phyloP scores from a whole-genome alignment of 148 eudicot species.

The Spergularia bocconei region DNA sequence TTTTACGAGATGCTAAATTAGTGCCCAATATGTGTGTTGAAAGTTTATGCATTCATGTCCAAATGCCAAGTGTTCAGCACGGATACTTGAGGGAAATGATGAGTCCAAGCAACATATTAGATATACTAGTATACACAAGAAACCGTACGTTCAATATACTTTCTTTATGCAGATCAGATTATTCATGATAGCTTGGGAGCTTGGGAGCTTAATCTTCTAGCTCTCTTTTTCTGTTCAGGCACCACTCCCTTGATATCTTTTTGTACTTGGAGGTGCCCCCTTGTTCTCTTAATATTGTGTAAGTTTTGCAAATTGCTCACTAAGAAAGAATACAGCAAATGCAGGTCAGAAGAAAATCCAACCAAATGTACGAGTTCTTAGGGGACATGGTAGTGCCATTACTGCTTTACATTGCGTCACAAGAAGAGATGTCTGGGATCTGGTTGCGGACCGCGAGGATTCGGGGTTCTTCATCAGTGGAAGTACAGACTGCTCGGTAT shows the following conservation, averaged over 20 bases:
- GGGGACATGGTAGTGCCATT: conserved; percentile 82
- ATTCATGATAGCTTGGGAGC: too few species aligned
- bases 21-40: not conserved
- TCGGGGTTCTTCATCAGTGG: conserved; percentile 94
- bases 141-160: too few species aligned
- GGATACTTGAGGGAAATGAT: too few species aligned
- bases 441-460: conserved; percentile 92
- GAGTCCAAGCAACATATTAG: too few species aligned
- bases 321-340: conserved; percentile 52
- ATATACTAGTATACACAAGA: too few species aligned
- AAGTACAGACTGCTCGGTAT: conserved; percentile 85
- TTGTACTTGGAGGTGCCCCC: too few species aligned
- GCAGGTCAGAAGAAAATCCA: conserved; percentile 65
- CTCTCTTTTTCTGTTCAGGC: too few species aligned
- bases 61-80: too few species aligned
- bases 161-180: too few species aligned
- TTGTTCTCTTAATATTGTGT: too few species aligned
- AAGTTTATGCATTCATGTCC: not conserved
- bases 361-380: conserved; percentile 71
- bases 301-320: not conserved
- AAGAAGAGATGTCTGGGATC: conserved; percentile 93
- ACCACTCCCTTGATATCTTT: too few species aligned
- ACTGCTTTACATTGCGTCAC: conserved; percentile 90
- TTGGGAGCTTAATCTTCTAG: too few species aligned
- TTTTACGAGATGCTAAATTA: not conserved